Percentiles rank a stretch among this genome's conserved stretches.
Conservation (phyloP, 192 early-diverging fungal species). For the Coemansia sp. region DNA sequence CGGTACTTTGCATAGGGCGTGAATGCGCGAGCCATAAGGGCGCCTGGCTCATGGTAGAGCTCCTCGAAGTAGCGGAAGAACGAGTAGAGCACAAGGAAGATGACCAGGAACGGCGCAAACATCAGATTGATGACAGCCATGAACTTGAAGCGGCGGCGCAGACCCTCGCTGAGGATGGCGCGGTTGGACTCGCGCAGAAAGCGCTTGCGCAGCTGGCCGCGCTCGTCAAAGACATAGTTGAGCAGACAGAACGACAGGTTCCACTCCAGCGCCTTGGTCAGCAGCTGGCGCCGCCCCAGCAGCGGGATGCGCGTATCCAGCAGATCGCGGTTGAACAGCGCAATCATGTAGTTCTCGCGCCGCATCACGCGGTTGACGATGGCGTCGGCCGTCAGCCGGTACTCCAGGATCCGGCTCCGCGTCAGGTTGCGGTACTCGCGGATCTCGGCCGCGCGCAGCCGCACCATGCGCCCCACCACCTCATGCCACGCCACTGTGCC, state of each 20-base stretch:
- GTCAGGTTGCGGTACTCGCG: slow-evolving; percentile 52
- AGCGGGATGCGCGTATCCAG: slow-evolving; percentile 76
- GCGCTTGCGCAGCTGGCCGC: slow-evolving; percentile 76
- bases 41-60: slow-evolving; percentile 74
- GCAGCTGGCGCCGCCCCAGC: slow-evolving; percentile 57
- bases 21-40: slow-evolving; percentile 78
- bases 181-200: slow-evolving; percentile 77
- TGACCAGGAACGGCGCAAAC: slow-evolving; percentile 85
- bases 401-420: slow-evolving; percentile 48
- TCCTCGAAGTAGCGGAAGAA: slow-evolving; percentile 96
- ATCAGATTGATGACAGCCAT: slow-evolving; percentile 86
- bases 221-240: slow-evolving; percentile 85
- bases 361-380: slow-evolving; percentile 96
- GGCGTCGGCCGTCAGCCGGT: slow-evolving; percentile 65
- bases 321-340: slow-evolving; percentile 90
- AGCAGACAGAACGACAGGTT: slow-evolving; percentile 85
- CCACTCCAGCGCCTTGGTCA: slow-evolving; percentile 92
- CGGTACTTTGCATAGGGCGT: slow-evolving; percentile 88
- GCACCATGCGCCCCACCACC: slow-evolving; percentile 73
- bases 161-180: slow-evolving; percentile 62
- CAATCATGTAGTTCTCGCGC: slow-evolving; percentile 96
- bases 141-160: slow-evolving; percentile 77
- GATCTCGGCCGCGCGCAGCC: slow-evolving; percentile 68
- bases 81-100: slow-evolving; percentile 76
- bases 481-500: slow-evolving; percentile 85